phyloP scores from a whole-genome alignment of 75 land plant species.

The Azolla pinnata region DNA sequence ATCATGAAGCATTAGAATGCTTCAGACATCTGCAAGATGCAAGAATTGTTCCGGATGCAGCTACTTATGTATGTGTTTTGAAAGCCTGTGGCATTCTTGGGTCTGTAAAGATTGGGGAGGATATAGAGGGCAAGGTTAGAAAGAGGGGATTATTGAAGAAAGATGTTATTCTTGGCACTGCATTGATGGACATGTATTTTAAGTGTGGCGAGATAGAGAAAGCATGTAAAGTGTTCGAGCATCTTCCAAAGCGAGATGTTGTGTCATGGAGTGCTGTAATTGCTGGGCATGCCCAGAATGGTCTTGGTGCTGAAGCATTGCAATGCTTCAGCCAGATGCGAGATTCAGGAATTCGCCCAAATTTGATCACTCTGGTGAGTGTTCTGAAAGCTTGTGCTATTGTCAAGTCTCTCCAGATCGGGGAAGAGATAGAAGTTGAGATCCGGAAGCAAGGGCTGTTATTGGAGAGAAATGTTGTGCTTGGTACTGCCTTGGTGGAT shows the following conservation, averaged over 20 bases:
- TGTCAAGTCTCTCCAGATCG: conserved; percentile 18
- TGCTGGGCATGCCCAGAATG: conserved; percentile 35
- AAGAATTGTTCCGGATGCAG: conserved; percentile 37
- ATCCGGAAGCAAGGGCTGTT: conserved; percentile 16
- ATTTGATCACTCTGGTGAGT: conserved; percentile 40
- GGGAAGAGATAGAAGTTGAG: conserved; percentile 31
- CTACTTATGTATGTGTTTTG: conserved; percentile 20
- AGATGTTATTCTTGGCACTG: not conserved
- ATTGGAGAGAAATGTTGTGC: conserved; percentile 23
- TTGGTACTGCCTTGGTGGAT: conserved; percentile 36
- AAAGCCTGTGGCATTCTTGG: conserved; percentile 5
- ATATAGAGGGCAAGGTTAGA: not conserved
- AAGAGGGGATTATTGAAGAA: conserved; percentile 6
- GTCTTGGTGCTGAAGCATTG: conserved; percentile 34
- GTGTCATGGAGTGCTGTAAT: conserved; percentile 4
- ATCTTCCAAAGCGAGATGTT: conserved; percentile 21
- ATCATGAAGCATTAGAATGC: conserved; percentile 21
- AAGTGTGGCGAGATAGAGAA: not conserved
- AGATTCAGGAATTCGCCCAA: conserved; percentile 21
- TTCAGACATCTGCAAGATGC: conserved; percentile 31
- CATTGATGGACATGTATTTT: conserved; percentile 1
- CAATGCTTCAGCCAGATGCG: conserved; percentile 32
- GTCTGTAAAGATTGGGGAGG: not conserved
- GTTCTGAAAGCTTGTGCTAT: conserved; percentile 31
- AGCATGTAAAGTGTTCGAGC: conserved; percentile 16